phyloP scores from a whole-genome alignment of 2,329 filamentous ascomycete species.

The Penicillium sp. region DNA sequence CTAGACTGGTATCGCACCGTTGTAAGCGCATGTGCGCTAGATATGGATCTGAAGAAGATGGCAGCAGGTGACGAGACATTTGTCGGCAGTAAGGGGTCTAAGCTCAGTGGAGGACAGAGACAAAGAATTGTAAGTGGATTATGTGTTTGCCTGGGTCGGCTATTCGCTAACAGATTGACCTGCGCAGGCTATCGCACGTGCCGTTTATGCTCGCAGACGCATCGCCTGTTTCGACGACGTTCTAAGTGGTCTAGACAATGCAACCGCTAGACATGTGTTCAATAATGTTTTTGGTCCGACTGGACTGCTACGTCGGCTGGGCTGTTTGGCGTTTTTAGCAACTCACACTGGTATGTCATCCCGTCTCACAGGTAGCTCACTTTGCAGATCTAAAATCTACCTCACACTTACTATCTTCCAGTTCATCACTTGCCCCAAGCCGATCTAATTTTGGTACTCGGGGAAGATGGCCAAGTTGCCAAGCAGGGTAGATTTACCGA shows the following conservation, averaged over 20 bases:
- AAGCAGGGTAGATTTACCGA: not conserved
- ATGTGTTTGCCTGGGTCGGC: not conserved
- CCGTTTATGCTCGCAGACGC: slow-evolving; percentile 43
- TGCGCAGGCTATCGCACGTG: slow-evolving; percentile 39
- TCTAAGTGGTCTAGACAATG: slow-evolving; percentile 43
- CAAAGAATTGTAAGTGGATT: slow-evolving; percentile 36
- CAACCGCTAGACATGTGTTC: slow-evolving; percentile 41
- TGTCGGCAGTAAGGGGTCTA: slow-evolving; percentile 46
- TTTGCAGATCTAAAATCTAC: not conserved
- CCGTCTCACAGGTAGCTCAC: not conserved
- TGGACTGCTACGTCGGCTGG: slow-evolving; percentile 44
- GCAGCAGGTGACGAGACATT: slow-evolving; percentile 33
- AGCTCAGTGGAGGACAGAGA: slow-evolving; percentile 49
- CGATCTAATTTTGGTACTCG: not conserved
- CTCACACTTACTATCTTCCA: not conserved
- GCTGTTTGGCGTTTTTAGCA: slow-evolving; percentile 46
- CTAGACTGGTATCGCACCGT: slow-evolving; percentile 15
- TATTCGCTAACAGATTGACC: not conserved
- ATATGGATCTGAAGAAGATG: slow-evolving; percentile 30
- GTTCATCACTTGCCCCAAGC: not conserved
- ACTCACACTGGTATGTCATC: slow-evolving; percentile 35
- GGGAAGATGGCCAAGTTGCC: not conserved
- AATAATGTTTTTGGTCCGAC: slow-evolving; percentile 39
- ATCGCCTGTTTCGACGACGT: slow-evolving; percentile 47
- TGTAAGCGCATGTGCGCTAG: slow-evolving; percentile 24